Percentiles rank a stretch among this genome's conserved stretches.
phyloP scores from a whole-genome alignment of 2,329 filamentous ascomycete genomes.

The Colletotrichum chlorophyti region DNA sequence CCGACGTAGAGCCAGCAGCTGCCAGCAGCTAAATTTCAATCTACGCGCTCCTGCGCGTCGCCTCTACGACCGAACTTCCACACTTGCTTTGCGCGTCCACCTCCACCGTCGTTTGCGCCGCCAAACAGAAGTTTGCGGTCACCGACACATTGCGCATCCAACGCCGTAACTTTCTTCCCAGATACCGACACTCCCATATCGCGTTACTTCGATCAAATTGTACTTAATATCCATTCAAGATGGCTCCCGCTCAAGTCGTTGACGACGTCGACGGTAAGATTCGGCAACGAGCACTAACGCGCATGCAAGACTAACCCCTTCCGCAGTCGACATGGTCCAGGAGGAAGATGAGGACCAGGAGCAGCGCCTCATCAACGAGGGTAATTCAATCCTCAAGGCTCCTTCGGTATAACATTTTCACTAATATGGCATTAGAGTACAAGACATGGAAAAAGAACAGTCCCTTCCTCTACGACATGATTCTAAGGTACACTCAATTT shows the following conservation, averaged over 20 bases:
- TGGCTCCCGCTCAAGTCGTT: constrained; percentile 55
- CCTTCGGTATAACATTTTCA: neutral
- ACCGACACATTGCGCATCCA: neutral
- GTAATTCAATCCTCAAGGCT: constrained; percentile 45
- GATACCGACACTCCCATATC: neutral
- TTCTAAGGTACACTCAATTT: constrained; percentile 69
- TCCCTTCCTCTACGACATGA: constrained; percentile 97
- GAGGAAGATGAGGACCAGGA: constrained; percentile 77
- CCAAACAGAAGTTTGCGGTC: constrained; percentile 14
- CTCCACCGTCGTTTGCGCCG: constrained; percentile 15
- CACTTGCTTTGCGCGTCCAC: constrained; percentile 26
- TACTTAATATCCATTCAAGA: constrained; percentile 31
- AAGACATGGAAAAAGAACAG: constrained; percentile 99
- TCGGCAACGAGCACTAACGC: neutral
- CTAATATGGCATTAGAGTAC: constrained; percentile 71
- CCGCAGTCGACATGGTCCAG: constrained; percentile 56
- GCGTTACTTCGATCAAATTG: neutral
- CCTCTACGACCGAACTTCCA: constrained; percentile 1
- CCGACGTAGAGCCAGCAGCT: neutral
- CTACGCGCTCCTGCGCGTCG: constrained; percentile 27
- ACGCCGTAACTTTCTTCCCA: no score
- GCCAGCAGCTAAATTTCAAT: constrained; percentile 23
- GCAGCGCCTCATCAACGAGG: constrained; percentile 94
- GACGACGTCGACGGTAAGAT: constrained; percentile 57
- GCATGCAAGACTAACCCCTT: constrained; percentile 27